Percentiles rank a stretch among this genome's conserved stretches.
Conservation (phyloP, 352 stramenopile species). For the Pythium dissimile region DNA sequence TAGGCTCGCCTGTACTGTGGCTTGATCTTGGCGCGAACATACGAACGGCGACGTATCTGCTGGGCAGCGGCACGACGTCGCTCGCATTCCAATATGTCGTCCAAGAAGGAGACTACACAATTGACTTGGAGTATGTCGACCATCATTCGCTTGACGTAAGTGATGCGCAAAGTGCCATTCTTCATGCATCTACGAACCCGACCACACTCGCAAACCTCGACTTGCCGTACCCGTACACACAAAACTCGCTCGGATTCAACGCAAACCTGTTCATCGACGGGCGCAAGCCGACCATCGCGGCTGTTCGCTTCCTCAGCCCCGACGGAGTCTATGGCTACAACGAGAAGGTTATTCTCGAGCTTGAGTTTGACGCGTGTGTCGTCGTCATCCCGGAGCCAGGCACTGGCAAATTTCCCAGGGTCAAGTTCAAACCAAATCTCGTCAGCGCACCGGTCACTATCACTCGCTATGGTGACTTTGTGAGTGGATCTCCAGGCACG, state of each 20-base stretch:
- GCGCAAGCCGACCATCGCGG: slow-evolving; percentile 53
- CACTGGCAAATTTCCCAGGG: slow-evolving; percentile 29
- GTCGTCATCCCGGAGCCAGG: slow-evolving; percentile 25
- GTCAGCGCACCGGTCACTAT: slow-evolving; percentile 35
- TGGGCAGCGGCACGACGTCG: slow-evolving; percentile 44
- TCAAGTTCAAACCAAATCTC: slow-evolving; percentile 55
- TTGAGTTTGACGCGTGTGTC: slow-evolving; percentile 70
- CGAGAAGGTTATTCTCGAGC: slow-evolving; percentile 54
- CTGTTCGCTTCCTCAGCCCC: slow-evolving; percentile 45
- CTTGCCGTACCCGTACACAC: slow-evolving; percentile 60
- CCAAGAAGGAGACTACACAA: slow-evolving; percentile 65
- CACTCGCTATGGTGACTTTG: slow-evolving; percentile 54
- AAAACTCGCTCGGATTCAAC: slow-evolving; percentile 67
- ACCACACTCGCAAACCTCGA: slow-evolving; percentile 63
- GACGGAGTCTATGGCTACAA: slow-evolving; percentile 61
- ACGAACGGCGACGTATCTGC: slow-evolving; percentile 50
- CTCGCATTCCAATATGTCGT: slow-evolving; percentile 71
- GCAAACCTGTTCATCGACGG: slow-evolving; percentile 70
- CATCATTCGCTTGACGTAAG: slow-evolving; percentile 75
- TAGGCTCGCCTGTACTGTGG: slow-evolving; percentile 59
- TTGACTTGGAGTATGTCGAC: slow-evolving; percentile 79
- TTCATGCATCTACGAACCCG: slow-evolving; percentile 62
- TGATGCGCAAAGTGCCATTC: slow-evolving; percentile 38
- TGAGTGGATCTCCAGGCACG: slow-evolving; percentile 44
- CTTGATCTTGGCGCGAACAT: slow-evolving; percentile 52